A percentile compares a stretch with the other conserved stretches of the same genome.
Evolutionary conservation across 768 basidiomycete genomes (phyloP).

Genomic region (Lactarius tabidus): DNA sequence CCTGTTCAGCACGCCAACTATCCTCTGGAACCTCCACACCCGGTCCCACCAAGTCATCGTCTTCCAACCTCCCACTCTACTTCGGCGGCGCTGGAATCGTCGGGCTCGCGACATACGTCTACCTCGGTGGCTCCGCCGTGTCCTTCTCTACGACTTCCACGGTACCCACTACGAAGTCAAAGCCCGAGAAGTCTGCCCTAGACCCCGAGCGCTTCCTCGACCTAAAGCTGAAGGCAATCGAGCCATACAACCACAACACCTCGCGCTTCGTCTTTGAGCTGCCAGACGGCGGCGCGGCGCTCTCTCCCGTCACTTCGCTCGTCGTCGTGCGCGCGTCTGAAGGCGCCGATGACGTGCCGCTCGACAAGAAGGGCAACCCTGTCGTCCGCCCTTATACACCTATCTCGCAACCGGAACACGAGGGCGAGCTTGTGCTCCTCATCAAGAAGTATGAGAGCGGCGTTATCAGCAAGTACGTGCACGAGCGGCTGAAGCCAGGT

Average conservation of each 20-base stretch:
- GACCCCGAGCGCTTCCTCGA: constrained; percentile 72
- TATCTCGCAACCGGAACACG: constrained; percentile 67
- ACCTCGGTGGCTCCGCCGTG: constrained; percentile 38
- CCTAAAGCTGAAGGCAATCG: constrained; percentile 74
- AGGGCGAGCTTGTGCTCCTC: constrained; percentile 74
- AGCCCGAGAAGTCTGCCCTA: constrained; percentile 63
- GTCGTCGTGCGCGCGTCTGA: constrained; percentile 74
- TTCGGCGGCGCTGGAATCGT: constrained; percentile 42
- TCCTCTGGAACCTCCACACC: not conserved
- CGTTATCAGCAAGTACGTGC: constrained; percentile 81
- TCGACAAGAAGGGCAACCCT: constrained; percentile 80
- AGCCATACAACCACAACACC: constrained; percentile 85
- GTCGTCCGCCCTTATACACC: constrained; percentile 93
- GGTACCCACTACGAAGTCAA: constrained; percentile 30
- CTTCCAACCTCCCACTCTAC: constrained; percentile 45
- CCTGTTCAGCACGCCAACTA: too few relatives aligned
- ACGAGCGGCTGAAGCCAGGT: constrained; percentile 67
- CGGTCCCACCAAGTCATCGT: constrained; percentile 39
- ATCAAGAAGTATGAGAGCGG: constrained; percentile 85
- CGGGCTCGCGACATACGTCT: constrained; percentile 44
- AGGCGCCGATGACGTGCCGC: constrained; percentile 39
- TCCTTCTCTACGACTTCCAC: constrained; percentile 19
- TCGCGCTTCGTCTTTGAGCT: constrained; percentile 79
- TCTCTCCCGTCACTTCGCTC: constrained; percentile 75
- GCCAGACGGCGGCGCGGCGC: constrained; percentile 70